Percentiles rank a stretch among this genome's conserved stretches.
These are phyloP conservation scores for Exserohilum rostratum DNA, from an alignment of 2,329 filamentous ascomycete species.

Conservation along the genomic window DNA sequence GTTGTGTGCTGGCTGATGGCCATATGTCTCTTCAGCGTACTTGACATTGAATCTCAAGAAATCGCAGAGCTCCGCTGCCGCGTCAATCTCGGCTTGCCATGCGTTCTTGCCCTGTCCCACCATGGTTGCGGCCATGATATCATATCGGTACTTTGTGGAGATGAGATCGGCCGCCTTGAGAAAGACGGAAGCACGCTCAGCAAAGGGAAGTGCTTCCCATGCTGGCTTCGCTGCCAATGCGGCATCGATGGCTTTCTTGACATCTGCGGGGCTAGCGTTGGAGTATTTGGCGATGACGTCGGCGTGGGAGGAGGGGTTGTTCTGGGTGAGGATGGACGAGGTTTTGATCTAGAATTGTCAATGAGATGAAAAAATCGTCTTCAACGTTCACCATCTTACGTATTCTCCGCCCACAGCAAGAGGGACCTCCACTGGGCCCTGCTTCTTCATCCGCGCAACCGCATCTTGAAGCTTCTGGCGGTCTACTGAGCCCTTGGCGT, in stretches of 20 bases:
- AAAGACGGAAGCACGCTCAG: constrained; percentile 90
- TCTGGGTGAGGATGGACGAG: constrained; percentile 70
- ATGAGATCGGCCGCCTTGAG: constrained; percentile 94
- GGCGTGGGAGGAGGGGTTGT: constrained; percentile 82
- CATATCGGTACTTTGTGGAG: constrained; percentile 90
- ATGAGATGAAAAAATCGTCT: not conserved
- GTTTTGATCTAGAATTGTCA: constrained; percentile 65
- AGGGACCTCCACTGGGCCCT: constrained; percentile 77
- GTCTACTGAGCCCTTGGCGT: constrained; percentile 80
- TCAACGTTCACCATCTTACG: constrained; percentile 54
- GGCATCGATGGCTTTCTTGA: constrained; percentile 78
- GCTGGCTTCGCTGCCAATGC: constrained; percentile 83
- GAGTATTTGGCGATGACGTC: constrained; percentile 82
- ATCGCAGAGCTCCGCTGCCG: constrained; percentile 88
- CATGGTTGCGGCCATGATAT: constrained; percentile 96
- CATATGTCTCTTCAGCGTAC: constrained; percentile 90
- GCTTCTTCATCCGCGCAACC: constrained; percentile 70
- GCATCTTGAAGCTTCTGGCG: constrained; percentile 77
- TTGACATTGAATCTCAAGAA: constrained; percentile 94
- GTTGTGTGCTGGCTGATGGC: constrained; percentile 84
- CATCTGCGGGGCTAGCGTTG: constrained; percentile 76
- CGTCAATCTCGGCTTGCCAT: constrained; percentile 98
- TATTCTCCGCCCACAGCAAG: constrained; percentile 83
- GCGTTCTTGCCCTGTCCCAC: constrained; percentile 97
- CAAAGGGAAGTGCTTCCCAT: constrained; percentile 87